phyloP scores from a whole-genome alignment of 139 green algal genomes.

The Volvox africanus region DNA sequence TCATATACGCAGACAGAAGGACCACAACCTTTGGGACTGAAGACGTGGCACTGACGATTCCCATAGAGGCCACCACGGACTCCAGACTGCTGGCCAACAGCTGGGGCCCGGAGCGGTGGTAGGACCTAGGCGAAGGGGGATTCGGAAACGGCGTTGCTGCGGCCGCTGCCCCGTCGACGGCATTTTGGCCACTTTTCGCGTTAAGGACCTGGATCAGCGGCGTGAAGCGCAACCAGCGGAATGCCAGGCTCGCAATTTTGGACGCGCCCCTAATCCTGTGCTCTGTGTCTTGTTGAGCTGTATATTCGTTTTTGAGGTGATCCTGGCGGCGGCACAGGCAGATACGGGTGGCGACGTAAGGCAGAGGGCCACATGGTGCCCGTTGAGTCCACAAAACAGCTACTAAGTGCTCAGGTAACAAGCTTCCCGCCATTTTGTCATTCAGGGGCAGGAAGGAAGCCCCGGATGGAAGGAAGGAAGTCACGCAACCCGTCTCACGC shows the following conservation, averaged over 20 bases:
- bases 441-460: too few relatives aligned
- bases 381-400: neutral
- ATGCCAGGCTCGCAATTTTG: neutral
- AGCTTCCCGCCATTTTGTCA: too few relatives aligned
- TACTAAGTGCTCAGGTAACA: too few relatives aligned
- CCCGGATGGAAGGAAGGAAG: too few relatives aligned
- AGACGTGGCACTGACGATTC: neutral
- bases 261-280: too few relatives aligned
- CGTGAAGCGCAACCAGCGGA: neutral
- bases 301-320: too few relatives aligned
- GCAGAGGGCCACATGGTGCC: neutral
- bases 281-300: neutral
- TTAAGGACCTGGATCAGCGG: neutral
- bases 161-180: neutral
- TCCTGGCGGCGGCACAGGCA: too few relatives aligned
- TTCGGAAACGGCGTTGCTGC: neutral
- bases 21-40: neutral
- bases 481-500: too few relatives aligned
- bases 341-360: neutral
- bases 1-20: neutral
- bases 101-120: too few relatives aligned
- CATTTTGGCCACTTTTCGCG: neutral
- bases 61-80: neutral
- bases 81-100: neutral
- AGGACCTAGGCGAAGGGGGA: too few relatives aligned